Evolutionary conservation across 768 basidiomycete genomes (phyloP).

Genomic region (Tricholoma matsutake): DNA sequence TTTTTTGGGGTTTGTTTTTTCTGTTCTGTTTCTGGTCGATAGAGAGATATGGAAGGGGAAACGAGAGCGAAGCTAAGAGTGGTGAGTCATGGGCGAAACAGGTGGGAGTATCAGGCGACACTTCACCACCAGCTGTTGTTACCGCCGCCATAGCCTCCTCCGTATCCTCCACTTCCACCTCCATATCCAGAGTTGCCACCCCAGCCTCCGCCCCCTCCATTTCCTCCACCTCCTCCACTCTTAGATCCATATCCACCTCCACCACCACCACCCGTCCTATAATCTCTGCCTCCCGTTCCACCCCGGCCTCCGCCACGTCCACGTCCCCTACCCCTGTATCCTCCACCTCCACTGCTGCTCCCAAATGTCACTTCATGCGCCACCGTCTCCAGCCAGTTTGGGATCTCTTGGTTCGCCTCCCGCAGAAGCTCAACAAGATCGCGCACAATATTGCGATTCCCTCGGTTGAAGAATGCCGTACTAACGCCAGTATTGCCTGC

Average conservation of each 20-base stretch:
- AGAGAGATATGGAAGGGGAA: slow-evolving; percentile 7
- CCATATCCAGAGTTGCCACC: slow-evolving; percentile 30
- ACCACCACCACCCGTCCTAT: slow-evolving; percentile 39
- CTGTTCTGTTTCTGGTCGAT: slow-evolving; percentile 30
- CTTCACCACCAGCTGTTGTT: slow-evolving; percentile 44
- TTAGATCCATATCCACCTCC: slow-evolving; percentile 23
- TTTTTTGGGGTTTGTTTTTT: slow-evolving; percentile 25
- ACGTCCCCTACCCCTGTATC: slow-evolving; percentile 57
- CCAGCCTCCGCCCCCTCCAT: slow-evolving; percentile 21
- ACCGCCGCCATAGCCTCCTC: slow-evolving; percentile 7
- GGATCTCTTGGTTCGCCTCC: slow-evolving; percentile 96
- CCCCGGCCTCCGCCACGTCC: slow-evolving; percentile 50
- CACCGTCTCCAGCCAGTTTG: slow-evolving; percentile 85
- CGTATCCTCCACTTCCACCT: slow-evolving; percentile 19
- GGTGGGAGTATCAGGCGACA: neutral
- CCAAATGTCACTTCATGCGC: slow-evolving; percentile 77
- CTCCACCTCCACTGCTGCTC: slow-evolving; percentile 39
- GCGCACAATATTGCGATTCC: slow-evolving; percentile 88
- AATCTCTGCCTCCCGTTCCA: slow-evolving; percentile 45
- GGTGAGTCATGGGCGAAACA: slow-evolving; percentile 7
- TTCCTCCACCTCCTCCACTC: slow-evolving; percentile 29
- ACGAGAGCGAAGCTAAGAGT: slow-evolving; percentile 8
- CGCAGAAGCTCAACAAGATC: slow-evolving; percentile 91
- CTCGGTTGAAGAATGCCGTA: slow-evolving; percentile 95
- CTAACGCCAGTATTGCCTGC: slow-evolving; percentile 96